These are phyloP conservation scores for Naematelia aurantialba DNA, from an alignment of 768 basidiomycete genomes.

Conservation along the genomic window DNA sequence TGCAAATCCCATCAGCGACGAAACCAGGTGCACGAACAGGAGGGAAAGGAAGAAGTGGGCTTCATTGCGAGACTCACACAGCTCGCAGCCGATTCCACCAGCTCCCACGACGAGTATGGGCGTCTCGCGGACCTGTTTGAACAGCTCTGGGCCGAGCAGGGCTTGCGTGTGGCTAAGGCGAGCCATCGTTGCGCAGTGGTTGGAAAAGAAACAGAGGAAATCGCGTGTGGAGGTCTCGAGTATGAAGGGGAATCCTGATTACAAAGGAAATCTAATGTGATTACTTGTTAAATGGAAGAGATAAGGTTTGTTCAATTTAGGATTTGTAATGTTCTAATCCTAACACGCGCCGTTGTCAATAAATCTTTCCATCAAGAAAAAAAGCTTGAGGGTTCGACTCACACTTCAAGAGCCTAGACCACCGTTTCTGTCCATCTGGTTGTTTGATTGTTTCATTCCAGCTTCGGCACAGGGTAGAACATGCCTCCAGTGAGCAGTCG, in stretches of 20 bases:
- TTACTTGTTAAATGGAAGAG: too few relatives aligned
- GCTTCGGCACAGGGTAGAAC: too few relatives aligned
- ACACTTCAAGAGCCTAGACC: neutral
- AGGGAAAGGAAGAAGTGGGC: constrained; percentile 2
- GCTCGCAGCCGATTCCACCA: constrained; percentile 95
- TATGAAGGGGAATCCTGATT: neutral
- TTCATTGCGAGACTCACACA: constrained; percentile 58
- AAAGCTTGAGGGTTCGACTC: neutral
- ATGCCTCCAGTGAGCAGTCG: neutral
- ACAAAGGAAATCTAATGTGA: too few relatives aligned
- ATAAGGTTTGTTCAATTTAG: too few relatives aligned
- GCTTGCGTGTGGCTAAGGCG: constrained; percentile 62
- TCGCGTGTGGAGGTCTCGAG: neutral
- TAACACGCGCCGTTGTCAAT: neutral
- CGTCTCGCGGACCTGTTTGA: constrained; percentile 50
- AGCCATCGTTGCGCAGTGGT: constrained; percentile 20
- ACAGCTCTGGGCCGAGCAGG: constrained; percentile 73
- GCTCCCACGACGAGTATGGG: constrained; percentile 81
- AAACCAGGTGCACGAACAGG: neutral
- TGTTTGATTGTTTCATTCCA: neutral
- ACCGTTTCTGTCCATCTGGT: neutral
- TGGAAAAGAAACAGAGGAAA: neutral
- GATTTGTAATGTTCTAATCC: neutral
- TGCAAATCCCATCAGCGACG: constrained; percentile 46
- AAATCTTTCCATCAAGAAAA: neutral